Evolutionary conservation across 345 rosid genomes (phyloP).

Genomic region (Moringa oleifera): DNA sequence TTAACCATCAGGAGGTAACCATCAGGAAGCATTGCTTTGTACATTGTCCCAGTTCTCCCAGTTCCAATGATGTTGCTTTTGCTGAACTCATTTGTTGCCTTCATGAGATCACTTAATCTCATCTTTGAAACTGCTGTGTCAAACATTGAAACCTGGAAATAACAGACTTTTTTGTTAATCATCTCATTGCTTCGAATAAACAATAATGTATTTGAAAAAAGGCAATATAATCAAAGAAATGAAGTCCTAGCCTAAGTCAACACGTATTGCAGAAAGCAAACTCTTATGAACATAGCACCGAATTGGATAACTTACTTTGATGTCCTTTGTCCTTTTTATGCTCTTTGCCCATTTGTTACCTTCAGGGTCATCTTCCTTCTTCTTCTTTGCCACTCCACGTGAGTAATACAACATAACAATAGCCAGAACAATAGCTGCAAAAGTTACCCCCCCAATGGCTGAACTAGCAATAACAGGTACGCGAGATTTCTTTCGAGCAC

Average conservation of each 20-base stretch:
- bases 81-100: constrained; percentile 77
- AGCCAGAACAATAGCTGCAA: constrained; percentile 54
- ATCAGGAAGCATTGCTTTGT: constrained; percentile 73
- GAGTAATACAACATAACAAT: constrained; percentile 41
- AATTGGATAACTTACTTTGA: constrained; percentile 52
- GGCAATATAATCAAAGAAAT: too few relatives aligned
- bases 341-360: constrained; percentile 88
- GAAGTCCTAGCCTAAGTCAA: too few relatives aligned
- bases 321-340: constrained; percentile 57
- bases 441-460: constrained; percentile 60
- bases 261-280: too few relatives aligned
- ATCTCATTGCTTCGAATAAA: too few relatives aligned
- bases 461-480: constrained; percentile 56
- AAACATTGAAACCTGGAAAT: constrained; percentile 84
- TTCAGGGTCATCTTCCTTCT: constrained; percentile 82
- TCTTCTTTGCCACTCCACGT: constrained; percentile 62
- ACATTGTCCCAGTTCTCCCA: constrained; percentile 85
- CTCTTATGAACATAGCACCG: too few relatives aligned
- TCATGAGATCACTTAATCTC: constrained; percentile 81
- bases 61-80: constrained; percentile 68
- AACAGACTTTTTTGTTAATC: constrained; percentile 9
- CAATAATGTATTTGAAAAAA: neutral
- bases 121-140: constrained; percentile 71
- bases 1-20: constrained; percentile 75
- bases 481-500: constrained; percentile 18